Evolutionary conservation across 176 grass and related monocot species (phyloP).

Genomic region (Poa annua): DNA sequence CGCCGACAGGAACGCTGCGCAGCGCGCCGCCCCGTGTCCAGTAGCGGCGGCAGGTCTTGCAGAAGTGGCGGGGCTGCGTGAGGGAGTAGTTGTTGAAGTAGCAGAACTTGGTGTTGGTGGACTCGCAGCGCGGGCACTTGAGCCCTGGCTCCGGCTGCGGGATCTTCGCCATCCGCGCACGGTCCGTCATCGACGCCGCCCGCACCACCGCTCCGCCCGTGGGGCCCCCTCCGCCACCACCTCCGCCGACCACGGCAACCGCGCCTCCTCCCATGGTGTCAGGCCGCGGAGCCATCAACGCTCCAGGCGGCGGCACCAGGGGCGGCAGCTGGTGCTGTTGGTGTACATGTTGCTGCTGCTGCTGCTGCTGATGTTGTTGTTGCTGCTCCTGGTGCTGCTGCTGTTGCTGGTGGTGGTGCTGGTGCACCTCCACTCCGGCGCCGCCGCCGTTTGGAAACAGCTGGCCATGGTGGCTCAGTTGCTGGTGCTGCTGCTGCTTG

Average conservation of each 20-base stretch:
- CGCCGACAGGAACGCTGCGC: conserved; percentile 84
- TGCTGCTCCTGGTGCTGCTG: conserved; percentile 18
- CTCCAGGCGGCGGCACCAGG: conserved; percentile 33
- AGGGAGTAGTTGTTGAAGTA: conserved; percentile 99
- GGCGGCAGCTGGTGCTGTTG: conserved; percentile 34
- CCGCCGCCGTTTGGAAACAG: conserved; percentile 26
- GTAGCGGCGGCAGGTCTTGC: conserved; percentile 97
- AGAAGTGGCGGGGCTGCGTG: conserved; percentile 95
- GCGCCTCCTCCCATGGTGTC: conserved; percentile 45
- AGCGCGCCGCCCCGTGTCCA: conserved; percentile 89
- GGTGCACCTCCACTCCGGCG: conserved; percentile 26
- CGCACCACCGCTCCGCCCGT: conserved; percentile 31
- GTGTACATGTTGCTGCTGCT: not conserved
- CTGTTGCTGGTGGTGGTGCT: not conserved
- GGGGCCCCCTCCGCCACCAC: not conserved
- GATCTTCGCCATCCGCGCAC: conserved; percentile 68
- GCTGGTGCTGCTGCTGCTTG: conserved; percentile 55
- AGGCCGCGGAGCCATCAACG: conserved; percentile 50
- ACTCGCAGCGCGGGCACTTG: conserved; percentile 98
- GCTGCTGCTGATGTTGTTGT: conserved; percentile 18
- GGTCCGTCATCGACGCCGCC: conserved; percentile 70
- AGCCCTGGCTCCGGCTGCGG: conserved; percentile 79
- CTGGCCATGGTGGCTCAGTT: conserved; percentile 46
- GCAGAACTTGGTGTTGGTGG: conserved; percentile 95
- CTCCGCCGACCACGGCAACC: conserved; percentile 11